These are phyloP conservation scores for Boletus tomentosulus DNA, from an alignment of 768 basidiomycete genomes.

Conservation along the genomic window DNA sequence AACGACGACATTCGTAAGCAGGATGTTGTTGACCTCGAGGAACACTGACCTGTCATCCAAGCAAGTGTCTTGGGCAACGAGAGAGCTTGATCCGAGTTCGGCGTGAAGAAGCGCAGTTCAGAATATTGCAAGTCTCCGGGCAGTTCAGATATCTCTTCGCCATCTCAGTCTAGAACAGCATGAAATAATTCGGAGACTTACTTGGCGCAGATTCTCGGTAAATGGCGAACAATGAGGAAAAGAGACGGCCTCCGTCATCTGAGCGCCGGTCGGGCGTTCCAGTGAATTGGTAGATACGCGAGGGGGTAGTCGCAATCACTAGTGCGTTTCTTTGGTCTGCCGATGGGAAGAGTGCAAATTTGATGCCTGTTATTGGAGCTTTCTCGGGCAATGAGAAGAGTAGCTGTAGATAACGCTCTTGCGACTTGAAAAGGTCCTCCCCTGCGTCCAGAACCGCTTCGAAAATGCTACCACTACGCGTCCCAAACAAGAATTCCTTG, in stretches of 20 bases:
- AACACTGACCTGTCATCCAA: conserved; percentile 80
- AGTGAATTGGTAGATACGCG: conserved; percentile 87
- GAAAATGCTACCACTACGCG: conserved; percentile 78
- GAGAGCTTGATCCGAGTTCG: conserved; percentile 62
- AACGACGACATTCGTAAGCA: neutral
- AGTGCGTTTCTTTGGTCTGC: conserved; percentile 58
- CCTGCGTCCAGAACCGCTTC: conserved; percentile 88
- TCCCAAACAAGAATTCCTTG: conserved; percentile 82
- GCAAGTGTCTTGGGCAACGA: conserved; percentile 74
- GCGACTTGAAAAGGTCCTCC: conserved; percentile 89
- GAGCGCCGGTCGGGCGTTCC: conserved; percentile 62
- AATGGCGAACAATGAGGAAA: conserved; percentile 65
- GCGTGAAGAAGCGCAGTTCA: conserved; percentile 76
- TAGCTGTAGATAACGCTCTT: conserved; percentile 70
- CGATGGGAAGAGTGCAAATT: conserved; percentile 71
- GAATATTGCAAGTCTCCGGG: conserved; percentile 75
- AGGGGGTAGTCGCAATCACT: conserved; percentile 79
- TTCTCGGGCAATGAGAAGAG: conserved; percentile 78
- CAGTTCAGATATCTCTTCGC: conserved; percentile 82
- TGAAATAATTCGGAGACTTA: conserved; percentile 36
- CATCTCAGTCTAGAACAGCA: conserved; percentile 18
- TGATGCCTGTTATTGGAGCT: conserved; percentile 80
- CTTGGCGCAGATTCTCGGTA: conserved; percentile 81
- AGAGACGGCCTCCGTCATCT: conserved; percentile 75
- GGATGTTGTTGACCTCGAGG: neutral